Base-by-base conservation (phyloP, 768 basidiomycete species). In the Termitomyces sp. region DNA sequence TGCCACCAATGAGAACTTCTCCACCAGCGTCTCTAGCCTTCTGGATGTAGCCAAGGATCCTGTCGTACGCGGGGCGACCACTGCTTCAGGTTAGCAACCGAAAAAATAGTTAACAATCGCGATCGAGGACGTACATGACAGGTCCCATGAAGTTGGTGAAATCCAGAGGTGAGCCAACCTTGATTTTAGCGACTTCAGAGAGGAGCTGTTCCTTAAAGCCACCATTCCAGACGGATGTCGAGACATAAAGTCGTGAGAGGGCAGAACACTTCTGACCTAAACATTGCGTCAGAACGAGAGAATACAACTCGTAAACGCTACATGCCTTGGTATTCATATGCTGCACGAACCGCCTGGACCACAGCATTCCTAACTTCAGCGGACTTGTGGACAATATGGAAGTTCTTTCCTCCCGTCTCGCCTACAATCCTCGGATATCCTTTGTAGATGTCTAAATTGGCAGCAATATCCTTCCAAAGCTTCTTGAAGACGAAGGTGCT, bases 341-440 rank as follows among this genome's bases (percentile, higher is more conserved):
- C 94, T 17, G 80, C 90, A 53, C 97, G 80, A 58, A 98, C 80
- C 50, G 78, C 82, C 74, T 98, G 96, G 45, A 90, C 61, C 48
- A 91, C 97, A n/a, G 95, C 92, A 61, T 94, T 95, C 67, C 76
- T 77, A 51, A 97, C 72, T 63, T 97, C 90, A 37, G 95, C 96
- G 14, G 85, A 87, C 52, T 80, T 76, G 71, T 98, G 97, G 47
- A 98, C 76, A 45, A 99, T 60, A 72, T 98, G 97, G 79, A 95
- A 98, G 78, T 99, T 99, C 81, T 98, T 99, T 55, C 97, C 96
- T 28, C 93, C 93, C 8, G 96, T 98, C 79, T 98, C 96, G 26
- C 97, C 97, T 7, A 99, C 95, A 60, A 99, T 89, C 66, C 96
- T 81, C 0, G 97, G 97, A 74, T 97, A 98, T 12, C 83, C 77